phyloP scores from a whole-genome alignment of 306 rosid genomes.

The Luffa acutangula region DNA sequence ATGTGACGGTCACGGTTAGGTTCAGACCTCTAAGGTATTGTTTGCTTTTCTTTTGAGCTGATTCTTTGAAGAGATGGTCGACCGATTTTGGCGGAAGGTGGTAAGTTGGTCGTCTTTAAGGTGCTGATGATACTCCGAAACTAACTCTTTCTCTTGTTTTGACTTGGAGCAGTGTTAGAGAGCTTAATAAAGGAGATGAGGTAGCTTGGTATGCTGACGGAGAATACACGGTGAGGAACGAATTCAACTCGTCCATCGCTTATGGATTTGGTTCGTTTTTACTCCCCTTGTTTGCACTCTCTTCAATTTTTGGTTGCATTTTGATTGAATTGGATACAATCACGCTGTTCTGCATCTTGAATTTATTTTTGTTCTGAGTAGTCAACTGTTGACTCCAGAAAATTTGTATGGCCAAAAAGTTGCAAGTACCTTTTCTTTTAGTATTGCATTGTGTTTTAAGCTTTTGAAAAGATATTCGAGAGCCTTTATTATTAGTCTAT shows the following conservation, averaged over 20 bases:
- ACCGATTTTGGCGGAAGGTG: not conserved
- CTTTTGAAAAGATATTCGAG: not conserved
- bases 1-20: conserved; percentile 78
- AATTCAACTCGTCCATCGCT: conserved; percentile 46
- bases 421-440: not conserved
- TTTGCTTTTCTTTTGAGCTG: not conserved
- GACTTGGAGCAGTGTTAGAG: conserved; percentile 45
- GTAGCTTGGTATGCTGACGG: conserved; percentile 91
- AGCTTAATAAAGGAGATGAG: conserved; percentile 74
- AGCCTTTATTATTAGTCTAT: not conserved
- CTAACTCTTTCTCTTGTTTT: not conserved
- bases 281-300: not conserved
- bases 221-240: conserved; percentile 54
- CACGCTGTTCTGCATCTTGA: not conserved
- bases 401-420: not conserved
- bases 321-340: not conserved
- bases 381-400: not conserved
- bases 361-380: not conserved
- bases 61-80: not conserved
- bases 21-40: conserved; percentile 76
- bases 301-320: not conserved
- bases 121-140: not conserved
- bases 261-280: conserved; percentile 65
- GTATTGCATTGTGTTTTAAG: not conserved
- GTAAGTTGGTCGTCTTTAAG: not conserved